Evolutionary conservation across 805 yeast genomes (phyloP).

Genomic region (Henningerozyma blattae): DNA sequence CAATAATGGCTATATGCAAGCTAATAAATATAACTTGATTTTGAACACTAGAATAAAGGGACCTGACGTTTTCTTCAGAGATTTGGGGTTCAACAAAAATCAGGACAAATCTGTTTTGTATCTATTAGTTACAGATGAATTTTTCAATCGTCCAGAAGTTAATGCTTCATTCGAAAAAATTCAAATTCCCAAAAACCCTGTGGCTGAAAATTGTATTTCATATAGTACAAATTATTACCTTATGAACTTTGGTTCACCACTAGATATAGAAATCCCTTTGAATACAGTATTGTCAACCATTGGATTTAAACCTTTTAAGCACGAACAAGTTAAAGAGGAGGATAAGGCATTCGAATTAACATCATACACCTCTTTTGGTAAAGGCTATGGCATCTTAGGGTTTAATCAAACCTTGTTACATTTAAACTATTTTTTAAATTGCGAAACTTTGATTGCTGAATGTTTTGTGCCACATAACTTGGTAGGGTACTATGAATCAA

Average conservation of each 20-base stretch:
- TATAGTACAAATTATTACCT: not conserved
- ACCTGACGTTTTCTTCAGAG: slow-evolving; percentile 9
- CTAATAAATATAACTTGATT: slow-evolving; percentile 33
- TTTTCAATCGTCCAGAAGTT: not conserved
- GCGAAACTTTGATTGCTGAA: slow-evolving; percentile 22
- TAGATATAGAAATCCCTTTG: slow-evolving; percentile 1
- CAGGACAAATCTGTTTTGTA: slow-evolving; percentile 15
- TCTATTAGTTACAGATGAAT: slow-evolving; percentile 7
- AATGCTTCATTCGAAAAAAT: not conserved
- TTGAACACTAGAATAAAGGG: slow-evolving; percentile 30
- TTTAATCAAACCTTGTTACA: slow-evolving; percentile 5
- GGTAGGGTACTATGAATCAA: slow-evolving; percentile 30
- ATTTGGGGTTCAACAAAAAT: slow-evolving; percentile 17
- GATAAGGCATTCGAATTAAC: slow-evolving; percentile 31
- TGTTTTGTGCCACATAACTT: slow-evolving; percentile 40
- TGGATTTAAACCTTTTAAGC: slow-evolving; percentile 22
- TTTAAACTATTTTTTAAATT: slow-evolving; percentile 7
- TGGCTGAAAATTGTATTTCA: no score
- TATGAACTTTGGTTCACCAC: not conserved
- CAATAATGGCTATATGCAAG: slow-evolving; percentile 38
- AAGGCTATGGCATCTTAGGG: slow-evolving; percentile 8
- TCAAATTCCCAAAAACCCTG: not conserved
- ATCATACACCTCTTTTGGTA: slow-evolving; percentile 36
- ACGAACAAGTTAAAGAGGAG: no score
- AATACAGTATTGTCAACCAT: slow-evolving; percentile 23